Evolutionary conservation across 148 eudicot genomes (phyloP).

Genomic region (Rhododendron williamsianum): DNA sequence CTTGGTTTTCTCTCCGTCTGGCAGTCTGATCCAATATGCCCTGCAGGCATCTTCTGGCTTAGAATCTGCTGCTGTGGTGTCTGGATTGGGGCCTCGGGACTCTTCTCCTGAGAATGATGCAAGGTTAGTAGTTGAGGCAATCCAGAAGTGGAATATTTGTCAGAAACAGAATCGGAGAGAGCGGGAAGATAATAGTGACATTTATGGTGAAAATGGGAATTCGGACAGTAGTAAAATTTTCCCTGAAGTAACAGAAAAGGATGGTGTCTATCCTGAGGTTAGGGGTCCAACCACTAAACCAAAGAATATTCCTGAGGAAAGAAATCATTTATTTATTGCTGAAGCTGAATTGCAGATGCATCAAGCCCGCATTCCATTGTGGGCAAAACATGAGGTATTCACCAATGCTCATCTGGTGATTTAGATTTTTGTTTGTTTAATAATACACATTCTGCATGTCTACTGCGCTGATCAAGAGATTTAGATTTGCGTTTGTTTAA

Average conservation of each 20-base stretch:
- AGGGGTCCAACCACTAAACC: slow-evolving; percentile 18
- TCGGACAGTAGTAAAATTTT: slow-evolving; percentile 38
- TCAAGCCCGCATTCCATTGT: slow-evolving; percentile 40
- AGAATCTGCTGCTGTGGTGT: slow-evolving; percentile 26
- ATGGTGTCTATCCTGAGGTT: slow-evolving; percentile 18
- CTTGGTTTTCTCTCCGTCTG: slow-evolving; percentile 65
- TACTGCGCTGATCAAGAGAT: not conserved
- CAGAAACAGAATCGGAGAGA: slow-evolving; percentile 56
- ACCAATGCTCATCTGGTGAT: not conserved
- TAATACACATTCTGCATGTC: not conserved
- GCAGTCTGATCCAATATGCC: slow-evolving; percentile 60
- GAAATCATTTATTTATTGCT: slow-evolving; percentile 52
- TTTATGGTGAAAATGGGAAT: slow-evolving; percentile 68
- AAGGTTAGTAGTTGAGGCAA: slow-evolving; percentile 54
- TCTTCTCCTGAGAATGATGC: slow-evolving; percentile 39
- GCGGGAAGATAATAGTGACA: slow-evolving; percentile 50
- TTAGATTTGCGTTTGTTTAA: not conserved
- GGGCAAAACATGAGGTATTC: slow-evolving; percentile 64
- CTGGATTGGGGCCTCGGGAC: slow-evolving; percentile 32
- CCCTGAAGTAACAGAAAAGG: slow-evolving; percentile 32
- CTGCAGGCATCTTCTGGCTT: slow-evolving; percentile 33
- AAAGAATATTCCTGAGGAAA: slow-evolving; percentile 41
- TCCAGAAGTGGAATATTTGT: slow-evolving; percentile 75
- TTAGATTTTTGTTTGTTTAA: not conserved
- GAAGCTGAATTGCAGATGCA: slow-evolving; percentile 76